Evolutionary conservation across 495 filamentous ascomycete species (phyloP).

Genomic region (Aspergillus haitiensis): DNA sequence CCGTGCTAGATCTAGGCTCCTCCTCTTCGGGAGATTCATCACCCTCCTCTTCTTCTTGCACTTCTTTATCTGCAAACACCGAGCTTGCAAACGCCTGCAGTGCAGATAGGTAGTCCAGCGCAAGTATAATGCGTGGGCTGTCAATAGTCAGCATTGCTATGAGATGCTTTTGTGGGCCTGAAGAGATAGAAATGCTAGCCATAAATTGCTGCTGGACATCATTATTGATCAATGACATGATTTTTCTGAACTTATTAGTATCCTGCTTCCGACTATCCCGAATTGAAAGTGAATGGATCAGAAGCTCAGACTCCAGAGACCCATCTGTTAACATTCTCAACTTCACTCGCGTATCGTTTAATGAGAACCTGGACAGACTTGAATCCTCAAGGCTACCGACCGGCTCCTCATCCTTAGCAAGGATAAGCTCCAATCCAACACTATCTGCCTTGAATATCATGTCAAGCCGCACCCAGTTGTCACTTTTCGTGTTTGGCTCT

Average conservation of each 20-base stretch:
- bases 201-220: conserved; percentile 94
- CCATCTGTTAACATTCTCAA: conserved; percentile 92
- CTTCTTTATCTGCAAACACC: conserved; percentile 62
- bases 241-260: conserved; percentile 93
- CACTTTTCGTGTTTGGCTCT: conserved; percentile 61
- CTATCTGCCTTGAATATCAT: conserved; percentile 87
- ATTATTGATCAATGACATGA: conserved; percentile 95
- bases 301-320: conserved; percentile 86
- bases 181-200: conserved; percentile 92
- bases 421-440: conserved; percentile 84
- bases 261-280: conserved; percentile 81
- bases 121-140: conserved; percentile 91
- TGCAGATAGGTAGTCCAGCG: conserved; percentile 90
- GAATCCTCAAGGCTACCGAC: conserved; percentile 74
- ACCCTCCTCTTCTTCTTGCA: conserved; percentile 55
- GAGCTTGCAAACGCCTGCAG: conserved; percentile 76
- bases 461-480: conserved; percentile 90
- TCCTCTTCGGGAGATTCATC: conserved; percentile 58
- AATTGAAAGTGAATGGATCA: conserved; percentile 94
- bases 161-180: conserved; percentile 76
- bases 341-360: conserved; percentile 90
- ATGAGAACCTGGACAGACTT: conserved; percentile 87
- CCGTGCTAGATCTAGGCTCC: conserved; percentile 58
- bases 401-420: conserved; percentile 69
- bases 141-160: conserved; percentile 94